Conservation (phyloP, 2,329 filamentous ascomycete species). For the Botryotinia calthae region DNA sequence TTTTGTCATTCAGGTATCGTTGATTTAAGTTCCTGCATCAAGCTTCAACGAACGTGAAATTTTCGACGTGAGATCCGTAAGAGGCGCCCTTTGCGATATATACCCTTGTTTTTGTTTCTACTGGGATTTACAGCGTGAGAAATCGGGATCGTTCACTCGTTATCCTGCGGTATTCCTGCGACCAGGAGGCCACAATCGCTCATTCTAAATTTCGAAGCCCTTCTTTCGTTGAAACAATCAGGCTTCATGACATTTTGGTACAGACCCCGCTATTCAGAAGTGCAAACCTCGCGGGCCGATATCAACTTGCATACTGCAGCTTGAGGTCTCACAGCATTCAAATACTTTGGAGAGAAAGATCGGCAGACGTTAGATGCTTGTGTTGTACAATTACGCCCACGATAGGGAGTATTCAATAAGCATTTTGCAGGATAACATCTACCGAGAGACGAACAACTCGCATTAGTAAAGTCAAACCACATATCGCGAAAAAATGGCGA, state of each 20-base stretch:
- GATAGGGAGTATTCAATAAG: slow-evolving; percentile 9
- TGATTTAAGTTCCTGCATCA: neutral
- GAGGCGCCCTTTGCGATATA: neutral
- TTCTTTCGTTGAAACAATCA: neutral
- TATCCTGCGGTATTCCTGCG: neutral
- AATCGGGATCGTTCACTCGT: neutral
- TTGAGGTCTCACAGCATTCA: slow-evolving; percentile 7
- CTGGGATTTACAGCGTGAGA: neutral
- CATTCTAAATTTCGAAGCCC: neutral
- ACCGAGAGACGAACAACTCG: neutral
- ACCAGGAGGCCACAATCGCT: neutral
- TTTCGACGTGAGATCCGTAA: neutral
- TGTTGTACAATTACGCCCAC: neutral
- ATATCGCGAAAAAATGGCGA: neutral
- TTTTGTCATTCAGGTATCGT: neutral
- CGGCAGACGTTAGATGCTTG: neutral
- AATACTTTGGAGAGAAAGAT: slow-evolving; percentile 1
- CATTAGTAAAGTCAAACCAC: neutral
- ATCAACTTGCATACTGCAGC: neutral
- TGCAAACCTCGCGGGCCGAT: slow-evolving; percentile 6
- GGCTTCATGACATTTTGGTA: neutral
- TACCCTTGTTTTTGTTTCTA: neutral
- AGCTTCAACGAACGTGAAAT: neutral
- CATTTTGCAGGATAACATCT: neutral
- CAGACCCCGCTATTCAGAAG: neutral